Base-by-base conservation (phyloP, 345 rosid species). In the Eucalyptus cloeziana region DNA sequence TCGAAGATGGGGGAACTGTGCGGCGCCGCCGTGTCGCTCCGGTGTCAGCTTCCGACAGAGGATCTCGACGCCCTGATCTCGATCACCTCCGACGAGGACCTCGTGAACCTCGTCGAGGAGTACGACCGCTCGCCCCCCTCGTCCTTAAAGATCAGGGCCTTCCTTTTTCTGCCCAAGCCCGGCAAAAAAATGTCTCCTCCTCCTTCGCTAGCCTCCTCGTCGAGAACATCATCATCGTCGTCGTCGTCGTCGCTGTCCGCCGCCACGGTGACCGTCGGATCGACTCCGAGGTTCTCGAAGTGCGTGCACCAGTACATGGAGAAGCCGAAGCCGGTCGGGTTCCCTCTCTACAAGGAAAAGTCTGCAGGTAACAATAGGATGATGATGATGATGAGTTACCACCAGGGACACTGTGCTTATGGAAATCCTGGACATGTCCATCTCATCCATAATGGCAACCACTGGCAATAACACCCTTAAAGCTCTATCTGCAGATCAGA, bases 11-110 rank as follows among this genome's bases (percentile, higher is more conserved):
- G 94, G 60, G 97, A 93, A 91, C 89, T 97, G 90, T 93, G 97
- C 88, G 97, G 98, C 52, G 25, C 88, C 3, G 4, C 92, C 54
- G 94, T 94, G 92, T 86, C 67, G 90, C 88, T 97, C 10, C 98
- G 99, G n/a, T 97, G 98, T 92, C 98, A 96, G 90, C 92, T 97
- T 89, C 99, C 99, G 7, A 90, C 93, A 8, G 99, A 96, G 85
- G 99, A 97, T 91, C 94, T 97, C 5, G 99, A 97, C 88, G 97
- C 99, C 45, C 94, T 97, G 87, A 95, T 96, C 37, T 94, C 97
- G 49, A 90, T 97, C 83, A 93, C 97, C 88, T 96, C 96, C 86
- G 98, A 95, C 91, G 99, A 97, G 90, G 99, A 97, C 91, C 94
- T 97, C 25, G 92, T 91, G 31, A 96, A 96, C 94, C 95, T 97